Conservation (phyloP, 139 green algal genomes). For the Pleodorina starrii region DNA sequence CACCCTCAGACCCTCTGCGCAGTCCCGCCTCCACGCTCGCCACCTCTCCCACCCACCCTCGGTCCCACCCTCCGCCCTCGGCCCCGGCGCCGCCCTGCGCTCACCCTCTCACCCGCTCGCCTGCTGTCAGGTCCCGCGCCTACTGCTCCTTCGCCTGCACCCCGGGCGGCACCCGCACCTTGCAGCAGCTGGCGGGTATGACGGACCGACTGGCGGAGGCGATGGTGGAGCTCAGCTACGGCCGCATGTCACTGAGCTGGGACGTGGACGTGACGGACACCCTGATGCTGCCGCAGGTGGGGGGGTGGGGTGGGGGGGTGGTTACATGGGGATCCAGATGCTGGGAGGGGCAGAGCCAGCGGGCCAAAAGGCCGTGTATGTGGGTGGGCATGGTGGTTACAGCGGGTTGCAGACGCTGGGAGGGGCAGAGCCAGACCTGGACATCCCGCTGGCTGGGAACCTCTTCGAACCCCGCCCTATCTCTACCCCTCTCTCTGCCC, state of each 20-base stretch:
- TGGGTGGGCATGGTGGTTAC: too few relatives aligned
- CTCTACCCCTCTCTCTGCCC: too few relatives aligned
- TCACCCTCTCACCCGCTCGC: not conserved
- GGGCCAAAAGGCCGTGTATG: too few relatives aligned
- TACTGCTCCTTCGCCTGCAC: conserved; percentile 75
- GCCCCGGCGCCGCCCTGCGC: too few relatives aligned
- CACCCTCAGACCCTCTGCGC: too few relatives aligned
- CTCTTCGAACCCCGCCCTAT: too few relatives aligned
- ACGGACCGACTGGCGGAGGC: conserved; percentile 63
- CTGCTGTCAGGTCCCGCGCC: not conserved
- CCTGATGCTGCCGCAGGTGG: conserved; percentile 40
- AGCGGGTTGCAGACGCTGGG: too few relatives aligned
- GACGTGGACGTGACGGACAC: conserved; percentile 58
- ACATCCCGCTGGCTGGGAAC: too few relatives aligned
- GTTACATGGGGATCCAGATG: too few relatives aligned
- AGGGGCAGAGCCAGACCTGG: too few relatives aligned
- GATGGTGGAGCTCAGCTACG: conserved; percentile 68
- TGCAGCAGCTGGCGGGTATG: conserved; percentile 53
- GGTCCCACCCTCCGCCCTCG: not conserved
- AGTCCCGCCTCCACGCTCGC: too few relatives aligned
- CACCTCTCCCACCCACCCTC: not conserved
- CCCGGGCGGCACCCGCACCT: conserved; percentile 32
- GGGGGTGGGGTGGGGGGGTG: not conserved
- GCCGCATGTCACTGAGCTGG: conserved; percentile 59
- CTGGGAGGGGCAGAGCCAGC: too few relatives aligned